phyloP scores from a whole-genome alignment of 2,329 filamentous ascomycete genomes.

The Tolypocladium inflatum region DNA sequence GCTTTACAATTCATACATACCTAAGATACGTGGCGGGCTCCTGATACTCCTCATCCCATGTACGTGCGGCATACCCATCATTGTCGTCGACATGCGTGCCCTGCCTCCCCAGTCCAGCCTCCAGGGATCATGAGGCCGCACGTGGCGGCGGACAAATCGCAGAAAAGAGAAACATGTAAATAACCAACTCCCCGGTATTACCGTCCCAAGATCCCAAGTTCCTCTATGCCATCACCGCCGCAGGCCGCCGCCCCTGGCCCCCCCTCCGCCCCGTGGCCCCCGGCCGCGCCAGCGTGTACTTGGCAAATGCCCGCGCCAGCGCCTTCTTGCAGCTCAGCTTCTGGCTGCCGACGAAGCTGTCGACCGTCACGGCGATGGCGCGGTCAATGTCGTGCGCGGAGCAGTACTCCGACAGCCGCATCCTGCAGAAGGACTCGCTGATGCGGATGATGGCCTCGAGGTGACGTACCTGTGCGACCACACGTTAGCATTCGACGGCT shows the following conservation, averaged over 20 bases:
- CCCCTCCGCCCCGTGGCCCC: slow-evolving; percentile 19
- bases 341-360: slow-evolving; percentile 91
- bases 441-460: slow-evolving; percentile 97
- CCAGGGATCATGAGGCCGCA: background rate
- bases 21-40: background rate
- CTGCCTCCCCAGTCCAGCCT: too few relatives aligned
- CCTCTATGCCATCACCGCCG: slow-evolving; percentile 18
- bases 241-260: slow-evolving; percentile 13
- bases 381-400: slow-evolving; percentile 85
- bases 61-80: background rate
- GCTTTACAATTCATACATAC: background rate
- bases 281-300: slow-evolving; percentile 62
- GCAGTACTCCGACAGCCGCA: slow-evolving; percentile 96
- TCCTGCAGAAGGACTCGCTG: slow-evolving; percentile 88
- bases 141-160: background rate
- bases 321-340: slow-evolving; percentile 98
- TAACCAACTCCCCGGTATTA: background rate
- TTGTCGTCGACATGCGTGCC: background rate
- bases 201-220: background rate
- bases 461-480: slow-evolving; percentile 66
- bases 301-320: slow-evolving; percentile 85
- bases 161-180: background rate
- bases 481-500: background rate
- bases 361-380: slow-evolving; percentile 91
- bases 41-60: background rate